Evolutionary conservation across 192 early-diverging fungal species (phyloP).

Genomic region (Dissophora ornata): DNA sequence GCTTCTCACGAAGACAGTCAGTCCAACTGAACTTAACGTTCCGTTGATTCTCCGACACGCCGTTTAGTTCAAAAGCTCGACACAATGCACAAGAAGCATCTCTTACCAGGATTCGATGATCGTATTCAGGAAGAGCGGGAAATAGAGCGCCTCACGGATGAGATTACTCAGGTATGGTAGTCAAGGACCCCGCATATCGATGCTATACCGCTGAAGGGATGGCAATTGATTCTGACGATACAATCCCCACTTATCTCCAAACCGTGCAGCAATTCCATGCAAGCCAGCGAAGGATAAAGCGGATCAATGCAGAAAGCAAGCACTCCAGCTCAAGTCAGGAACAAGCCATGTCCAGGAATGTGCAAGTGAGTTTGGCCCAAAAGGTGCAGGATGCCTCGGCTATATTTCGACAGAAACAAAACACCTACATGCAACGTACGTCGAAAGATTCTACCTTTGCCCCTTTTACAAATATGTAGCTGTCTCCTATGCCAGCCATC

Average conservation of each 20-base stretch:
- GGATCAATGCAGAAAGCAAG: slow-evolving; percentile 67
- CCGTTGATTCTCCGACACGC: too few species aligned
- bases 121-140: slow-evolving; percentile 78
- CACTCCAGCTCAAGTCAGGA: slow-evolving; percentile 67
- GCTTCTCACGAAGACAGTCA: too few species aligned
- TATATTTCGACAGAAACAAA: slow-evolving; percentile 89
- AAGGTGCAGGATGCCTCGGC: slow-evolving; percentile 89
- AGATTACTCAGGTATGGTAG: slow-evolving; percentile 82
- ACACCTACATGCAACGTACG: slow-evolving; percentile 87
- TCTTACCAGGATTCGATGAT: slow-evolving; percentile 96
- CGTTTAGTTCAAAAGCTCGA: slow-evolving; percentile 81
- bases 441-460: neutral
- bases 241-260: too few species aligned
- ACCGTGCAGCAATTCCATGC: slow-evolving; percentile 89
- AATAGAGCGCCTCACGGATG: slow-evolving; percentile 84
- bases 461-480: too few species aligned
- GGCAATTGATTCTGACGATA: too few species aligned
- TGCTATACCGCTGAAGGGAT: too few species aligned
- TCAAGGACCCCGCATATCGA: too few species aligned
- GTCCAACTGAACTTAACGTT: too few species aligned
- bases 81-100: slow-evolving; percentile 85
- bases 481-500: too few species aligned
- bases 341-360: slow-evolving; percentile 79
- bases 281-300: slow-evolving; percentile 83
- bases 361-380: slow-evolving; percentile 88